A percentile compares a stretch with the other conserved stretches of the same genome.
Conservation (phyloP, 768 basidiomycete species). For the Lanmaoa rubissima region DNA sequence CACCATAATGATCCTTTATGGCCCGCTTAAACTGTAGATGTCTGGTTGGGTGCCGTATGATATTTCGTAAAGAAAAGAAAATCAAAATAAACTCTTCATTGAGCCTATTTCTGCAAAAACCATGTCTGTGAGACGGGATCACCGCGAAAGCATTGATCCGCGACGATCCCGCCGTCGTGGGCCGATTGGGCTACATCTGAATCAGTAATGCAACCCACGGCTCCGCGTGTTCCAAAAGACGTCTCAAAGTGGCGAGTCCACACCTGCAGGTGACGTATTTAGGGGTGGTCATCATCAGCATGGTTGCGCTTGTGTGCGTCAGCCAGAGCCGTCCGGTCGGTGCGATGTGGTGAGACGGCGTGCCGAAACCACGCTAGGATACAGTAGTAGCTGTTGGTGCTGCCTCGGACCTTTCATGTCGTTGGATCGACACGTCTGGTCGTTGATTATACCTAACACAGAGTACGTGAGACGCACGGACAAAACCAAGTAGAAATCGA, state of each 20-base stretch:
- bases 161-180: too few species aligned
- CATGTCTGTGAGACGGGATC: too few species aligned
- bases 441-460: too few species aligned
- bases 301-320: background rate
- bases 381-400: too few species aligned
- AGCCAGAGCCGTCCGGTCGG: background rate
- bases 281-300: background rate
- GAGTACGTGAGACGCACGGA: background rate
- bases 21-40: too few species aligned
- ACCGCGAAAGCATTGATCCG: too few species aligned
- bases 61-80: background rate
- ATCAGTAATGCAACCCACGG: background rate
- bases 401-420: background rate
- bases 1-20: too few species aligned
- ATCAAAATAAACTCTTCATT: too few species aligned
- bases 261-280: background rate
- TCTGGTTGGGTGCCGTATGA: background rate
- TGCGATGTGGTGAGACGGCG: background rate
- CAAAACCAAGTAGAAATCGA: too few species aligned
- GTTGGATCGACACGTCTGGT: background rate
- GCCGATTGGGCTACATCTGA: too few species aligned
- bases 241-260: background rate
- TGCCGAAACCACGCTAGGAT: too few species aligned
- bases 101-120: too few species aligned
- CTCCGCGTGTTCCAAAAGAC: background rate